Evolutionary conservation across 176 grass and related monocot genomes (phyloP).

Genomic region (Oryza coarctata): DNA sequence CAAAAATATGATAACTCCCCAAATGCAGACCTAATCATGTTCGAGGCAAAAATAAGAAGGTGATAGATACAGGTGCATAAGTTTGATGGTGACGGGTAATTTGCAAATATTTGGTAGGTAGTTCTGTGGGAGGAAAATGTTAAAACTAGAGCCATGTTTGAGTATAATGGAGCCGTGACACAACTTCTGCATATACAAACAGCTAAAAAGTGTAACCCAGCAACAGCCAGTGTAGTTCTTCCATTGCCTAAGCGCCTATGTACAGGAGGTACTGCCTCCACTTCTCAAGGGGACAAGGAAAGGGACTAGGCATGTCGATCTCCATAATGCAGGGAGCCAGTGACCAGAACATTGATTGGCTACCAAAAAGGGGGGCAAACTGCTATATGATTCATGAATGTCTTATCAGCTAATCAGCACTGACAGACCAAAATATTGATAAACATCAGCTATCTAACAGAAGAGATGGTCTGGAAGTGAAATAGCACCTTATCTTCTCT

Average conservation of each 20-base stretch:
- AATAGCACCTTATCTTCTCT: conserved; percentile 7
- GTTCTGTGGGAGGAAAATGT: neutral
- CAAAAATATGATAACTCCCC: neutral
- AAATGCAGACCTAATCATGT: conserved; percentile 28
- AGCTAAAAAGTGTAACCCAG: neutral
- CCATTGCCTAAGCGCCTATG: conserved; percentile 4
- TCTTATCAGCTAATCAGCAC: conserved; percentile 9
- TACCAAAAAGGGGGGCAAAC: conserved; percentile 25
- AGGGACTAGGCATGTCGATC: conserved; percentile 9
- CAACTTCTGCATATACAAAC: neutral
- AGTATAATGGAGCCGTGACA: neutral
- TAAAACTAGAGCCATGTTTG: neutral
- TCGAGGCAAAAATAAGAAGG: conserved; percentile 30
- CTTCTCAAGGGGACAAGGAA: conserved; percentile 18
- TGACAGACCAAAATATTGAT: conserved; percentile 11
- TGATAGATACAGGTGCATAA: neutral
- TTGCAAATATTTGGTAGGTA: neutral
- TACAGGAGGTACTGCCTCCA: conserved; percentile 3
- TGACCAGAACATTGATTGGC: conserved; percentile 28
- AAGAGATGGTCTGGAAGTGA: neutral
- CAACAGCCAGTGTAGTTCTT: neutral
- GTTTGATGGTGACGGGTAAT: neutral
- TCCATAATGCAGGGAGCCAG: conserved; percentile 24
- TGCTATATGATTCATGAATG: conserved; percentile 9
- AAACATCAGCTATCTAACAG: neutral